phyloP scores from a whole-genome alignment of 169 alveolate genomes.

The Plasmodium vivax region DNA sequence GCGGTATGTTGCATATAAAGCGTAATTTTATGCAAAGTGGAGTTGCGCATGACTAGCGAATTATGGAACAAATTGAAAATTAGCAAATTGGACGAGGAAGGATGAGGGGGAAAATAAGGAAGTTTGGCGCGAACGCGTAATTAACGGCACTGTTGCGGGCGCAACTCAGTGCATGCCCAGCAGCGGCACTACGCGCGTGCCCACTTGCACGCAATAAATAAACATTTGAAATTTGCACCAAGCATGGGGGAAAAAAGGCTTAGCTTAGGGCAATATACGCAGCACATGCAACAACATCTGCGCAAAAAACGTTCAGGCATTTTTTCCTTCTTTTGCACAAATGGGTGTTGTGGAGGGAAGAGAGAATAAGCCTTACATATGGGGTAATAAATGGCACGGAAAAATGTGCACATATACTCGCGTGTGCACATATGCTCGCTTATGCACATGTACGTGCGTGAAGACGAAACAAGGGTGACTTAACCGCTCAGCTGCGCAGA shows the following conservation, averaged over 20 bases:
- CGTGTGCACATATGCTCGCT: background rate
- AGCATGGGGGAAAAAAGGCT: background rate
- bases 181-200: background rate
- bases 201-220: background rate
- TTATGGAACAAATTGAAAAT: constrained; percentile 1
- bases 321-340: background rate
- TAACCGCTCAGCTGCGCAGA: background rate
- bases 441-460: background rate
- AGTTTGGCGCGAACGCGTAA: background rate
- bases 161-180: background rate
- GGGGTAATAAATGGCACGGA: background rate
- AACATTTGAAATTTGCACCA: background rate
- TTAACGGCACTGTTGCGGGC: background rate
- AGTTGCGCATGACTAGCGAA: background rate
- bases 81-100: background rate
- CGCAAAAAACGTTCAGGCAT: background rate
- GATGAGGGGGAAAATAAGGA: background rate
- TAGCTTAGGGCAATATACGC: background rate
- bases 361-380: background rate
- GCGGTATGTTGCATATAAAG: background rate
- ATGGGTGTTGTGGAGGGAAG: background rate
- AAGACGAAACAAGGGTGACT: background rate
- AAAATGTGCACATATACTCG: background rate
- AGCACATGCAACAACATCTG: background rate
- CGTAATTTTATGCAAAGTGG: background rate